Conservation (phyloP, 192 early-diverging fungal genomes). For the Pilobolus umbonatus region DNA sequence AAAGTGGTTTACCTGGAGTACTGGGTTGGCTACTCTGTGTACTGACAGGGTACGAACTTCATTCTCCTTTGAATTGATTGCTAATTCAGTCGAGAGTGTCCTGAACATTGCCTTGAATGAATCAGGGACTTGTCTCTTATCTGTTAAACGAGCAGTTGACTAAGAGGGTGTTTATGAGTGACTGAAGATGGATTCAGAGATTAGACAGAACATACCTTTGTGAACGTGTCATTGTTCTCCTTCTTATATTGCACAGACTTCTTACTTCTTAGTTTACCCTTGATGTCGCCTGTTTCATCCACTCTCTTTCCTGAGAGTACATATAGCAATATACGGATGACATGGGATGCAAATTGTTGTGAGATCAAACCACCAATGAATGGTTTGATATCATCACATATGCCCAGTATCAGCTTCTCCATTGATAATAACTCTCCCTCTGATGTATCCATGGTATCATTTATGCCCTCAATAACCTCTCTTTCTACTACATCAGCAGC, state of each 20-base stretch:
- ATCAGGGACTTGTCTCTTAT: constrained; percentile 53
- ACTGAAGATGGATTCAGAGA: too few species aligned
- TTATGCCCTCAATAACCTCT: constrained; percentile 51
- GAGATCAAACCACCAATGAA: constrained; percentile 55
- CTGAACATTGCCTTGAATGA: constrained; percentile 58
- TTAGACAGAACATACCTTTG: constrained; percentile 15
- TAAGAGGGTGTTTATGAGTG: too few species aligned
- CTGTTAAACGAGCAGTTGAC: constrained; percentile 4
- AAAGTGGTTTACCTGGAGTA: constrained; percentile 54
- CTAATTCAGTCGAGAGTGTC: constrained; percentile 45
- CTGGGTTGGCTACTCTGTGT: constrained; percentile 73
- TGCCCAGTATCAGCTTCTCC: constrained; percentile 53
- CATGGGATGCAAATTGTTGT: constrained; percentile 72
- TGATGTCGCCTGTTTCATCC: constrained; percentile 42
- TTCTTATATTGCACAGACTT: constrained; percentile 62
- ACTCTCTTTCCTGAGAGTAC: constrained; percentile 63
- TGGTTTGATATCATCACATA: constrained; percentile 53
- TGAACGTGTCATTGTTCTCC: constrained; percentile 45
- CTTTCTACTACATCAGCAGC: constrained; percentile 71
- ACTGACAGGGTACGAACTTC: constrained; percentile 54
- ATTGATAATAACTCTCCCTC: constrained; percentile 60
- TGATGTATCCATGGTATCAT: constrained; percentile 23
- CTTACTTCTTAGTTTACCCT: constrained; percentile 64
- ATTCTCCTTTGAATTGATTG: constrained; percentile 43
- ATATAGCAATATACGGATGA: constrained; percentile 65